phyloP scores from a whole-genome alignment of 2,329 filamentous ascomycete genomes.

The Endoconidiophora polonica region DNA sequence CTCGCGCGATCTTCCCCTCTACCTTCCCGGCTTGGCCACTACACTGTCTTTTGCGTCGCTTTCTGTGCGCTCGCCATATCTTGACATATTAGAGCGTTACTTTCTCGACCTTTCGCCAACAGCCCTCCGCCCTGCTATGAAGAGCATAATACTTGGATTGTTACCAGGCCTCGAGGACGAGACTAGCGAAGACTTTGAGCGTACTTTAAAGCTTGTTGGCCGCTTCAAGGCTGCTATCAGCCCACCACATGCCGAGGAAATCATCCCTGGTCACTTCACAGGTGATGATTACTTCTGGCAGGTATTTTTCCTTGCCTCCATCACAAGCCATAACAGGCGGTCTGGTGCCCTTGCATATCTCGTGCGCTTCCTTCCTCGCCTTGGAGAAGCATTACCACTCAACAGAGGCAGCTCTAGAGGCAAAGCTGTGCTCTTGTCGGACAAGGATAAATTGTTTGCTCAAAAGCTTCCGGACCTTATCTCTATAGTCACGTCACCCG shows the following conservation, averaged over 20 bases:
- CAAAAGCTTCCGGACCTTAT: slow-evolving; percentile 21
- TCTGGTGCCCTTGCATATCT: slow-evolving; percentile 81
- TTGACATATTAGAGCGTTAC: slow-evolving; percentile 67
- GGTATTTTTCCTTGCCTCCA: slow-evolving; percentile 83
- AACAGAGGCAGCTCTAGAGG: slow-evolving; percentile 23
- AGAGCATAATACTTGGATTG: slow-evolving; percentile 75
- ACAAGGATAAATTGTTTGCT: slow-evolving; percentile 21
- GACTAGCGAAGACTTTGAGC: slow-evolving; percentile 91
- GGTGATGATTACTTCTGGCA: slow-evolving; percentile 94
- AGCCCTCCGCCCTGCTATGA: slow-evolving; percentile 70
- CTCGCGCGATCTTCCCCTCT: slow-evolving; percentile 67
- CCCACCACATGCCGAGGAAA: slow-evolving; percentile 25
- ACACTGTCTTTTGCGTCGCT: slow-evolving; percentile 91
- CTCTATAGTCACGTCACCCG: slow-evolving; percentile 64
- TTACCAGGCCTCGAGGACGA: slow-evolving; percentile 89
- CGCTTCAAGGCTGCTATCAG: slow-evolving; percentile 56
- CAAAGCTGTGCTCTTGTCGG: slow-evolving; percentile 21
- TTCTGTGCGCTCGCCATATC: slow-evolving; percentile 70
- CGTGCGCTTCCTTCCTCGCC: slow-evolving; percentile 53
- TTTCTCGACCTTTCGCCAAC: slow-evolving; percentile 55
- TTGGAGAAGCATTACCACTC: slow-evolving; percentile 30
- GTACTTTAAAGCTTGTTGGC: slow-evolving; percentile 63
- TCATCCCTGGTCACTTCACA: slow-evolving; percentile 35
- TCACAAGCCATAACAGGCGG: slow-evolving; percentile 72
- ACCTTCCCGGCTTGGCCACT: slow-evolving; percentile 74